A percentile compares a stretch with the other conserved stretches of the same genome.
These are phyloP conservation scores for Paspalum vaginatum DNA, from an alignment of 176 grass and related monocot genomes.

Conservation along the genomic window DNA sequence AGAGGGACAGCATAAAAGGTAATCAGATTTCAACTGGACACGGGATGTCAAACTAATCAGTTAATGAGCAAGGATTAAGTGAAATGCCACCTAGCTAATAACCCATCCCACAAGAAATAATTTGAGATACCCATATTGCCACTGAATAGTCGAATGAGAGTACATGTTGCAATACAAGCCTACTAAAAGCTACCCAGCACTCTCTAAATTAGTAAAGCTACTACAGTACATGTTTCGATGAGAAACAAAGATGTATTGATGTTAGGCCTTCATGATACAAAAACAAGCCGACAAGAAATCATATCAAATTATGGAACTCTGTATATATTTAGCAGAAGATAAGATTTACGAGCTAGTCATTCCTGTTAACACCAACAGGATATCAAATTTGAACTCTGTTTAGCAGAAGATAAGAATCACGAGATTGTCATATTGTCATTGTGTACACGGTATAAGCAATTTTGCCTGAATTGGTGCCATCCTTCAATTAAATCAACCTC, in stretches of 20 bases:
- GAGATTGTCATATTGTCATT: not conserved
- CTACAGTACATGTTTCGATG: not conserved
- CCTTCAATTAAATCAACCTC: not conserved
- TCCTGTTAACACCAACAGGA: not conserved
- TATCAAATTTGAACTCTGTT: not conserved
- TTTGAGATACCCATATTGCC: not conserved
- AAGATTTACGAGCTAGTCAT: not conserved
- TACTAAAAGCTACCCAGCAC: not conserved
- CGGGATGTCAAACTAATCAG: not conserved
- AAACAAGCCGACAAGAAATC: not conserved
- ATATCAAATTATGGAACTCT: not conserved
- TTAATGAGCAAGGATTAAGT: not conserved
- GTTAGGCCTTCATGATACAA: not conserved
- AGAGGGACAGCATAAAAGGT: not conserved
- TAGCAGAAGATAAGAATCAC: not conserved
- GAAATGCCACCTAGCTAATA: not conserved
- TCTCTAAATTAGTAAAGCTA: not conserved
- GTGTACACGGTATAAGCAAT: not conserved
- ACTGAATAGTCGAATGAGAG: not conserved
- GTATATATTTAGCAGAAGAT: not conserved
- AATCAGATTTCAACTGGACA: not conserved
- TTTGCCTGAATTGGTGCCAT: not conserved
- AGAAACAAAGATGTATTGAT: not conserved
- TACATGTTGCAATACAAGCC: not conserved
- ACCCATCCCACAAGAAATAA: not conserved